Percentiles rank a stretch among this genome's conserved stretches.
Evolutionary conservation across 768 basidiomycete genomes (phyloP).

Genomic region (Gymnopilus dilepis): DNA sequence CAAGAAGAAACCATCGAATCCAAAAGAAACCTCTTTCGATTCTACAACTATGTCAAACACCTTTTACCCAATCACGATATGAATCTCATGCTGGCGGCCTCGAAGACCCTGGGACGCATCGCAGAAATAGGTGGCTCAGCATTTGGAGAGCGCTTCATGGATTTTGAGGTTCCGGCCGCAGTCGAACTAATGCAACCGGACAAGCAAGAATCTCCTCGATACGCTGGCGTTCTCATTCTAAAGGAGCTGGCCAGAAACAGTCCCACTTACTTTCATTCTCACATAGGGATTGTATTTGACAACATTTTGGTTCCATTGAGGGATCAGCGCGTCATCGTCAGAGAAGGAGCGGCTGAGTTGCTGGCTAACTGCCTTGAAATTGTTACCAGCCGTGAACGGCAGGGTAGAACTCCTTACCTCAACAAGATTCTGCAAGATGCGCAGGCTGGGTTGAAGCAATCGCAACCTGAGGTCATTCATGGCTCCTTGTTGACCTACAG

Average conservation of each 20-base stretch:
- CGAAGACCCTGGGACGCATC: conserved; percentile 90
- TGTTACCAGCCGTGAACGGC: conserved; percentile 74
- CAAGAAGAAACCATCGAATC: conserved; percentile 84
- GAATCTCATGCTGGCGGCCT: conserved; percentile 92
- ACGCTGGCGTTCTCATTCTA: conserved; percentile 92
- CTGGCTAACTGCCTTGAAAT: conserved; percentile 94
- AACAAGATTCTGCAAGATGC: conserved; percentile 89
- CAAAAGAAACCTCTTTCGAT: conserved; percentile 79
- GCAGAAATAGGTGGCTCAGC: conserved; percentile 81
- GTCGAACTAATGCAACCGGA: conserved; percentile 82
- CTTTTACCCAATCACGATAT: conserved; percentile 91
- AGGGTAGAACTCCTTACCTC: conserved; percentile 66
- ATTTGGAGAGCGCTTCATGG: conserved; percentile 90
- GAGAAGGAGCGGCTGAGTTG: conserved; percentile 92
- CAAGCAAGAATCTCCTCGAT: conserved; percentile 83
- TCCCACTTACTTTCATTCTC: conserved; percentile 84
- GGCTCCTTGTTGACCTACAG: conserved; percentile 92
- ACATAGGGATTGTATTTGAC: conserved; percentile 88
- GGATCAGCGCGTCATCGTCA: conserved; percentile 87
- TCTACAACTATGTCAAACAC: conserved; percentile 92
- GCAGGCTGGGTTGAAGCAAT: conserved; percentile 77
- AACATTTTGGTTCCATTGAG: conserved; percentile 91
- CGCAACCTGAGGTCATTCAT: conserved; percentile 87
- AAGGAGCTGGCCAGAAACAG: conserved; percentile 93
- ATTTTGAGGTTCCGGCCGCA: conserved; percentile 84